Percentiles rank a stretch among this genome's conserved stretches.
Conservation (phyloP, 2,329 filamentous ascomycete genomes). For the Epicoccum nigrum region DNA sequence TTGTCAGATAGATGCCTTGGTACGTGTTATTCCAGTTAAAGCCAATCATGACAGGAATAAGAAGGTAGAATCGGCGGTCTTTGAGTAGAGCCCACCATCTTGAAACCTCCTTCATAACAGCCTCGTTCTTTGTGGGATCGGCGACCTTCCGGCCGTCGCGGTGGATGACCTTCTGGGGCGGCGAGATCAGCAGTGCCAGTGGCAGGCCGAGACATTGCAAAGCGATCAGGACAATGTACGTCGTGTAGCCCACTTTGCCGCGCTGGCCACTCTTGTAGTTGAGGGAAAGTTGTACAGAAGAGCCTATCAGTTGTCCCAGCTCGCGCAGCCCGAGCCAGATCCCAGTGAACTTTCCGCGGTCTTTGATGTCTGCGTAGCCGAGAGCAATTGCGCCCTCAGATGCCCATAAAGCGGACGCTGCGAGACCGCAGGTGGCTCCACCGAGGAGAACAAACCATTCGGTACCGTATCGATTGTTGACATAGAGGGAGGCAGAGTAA, state of each 20-base stretch:
- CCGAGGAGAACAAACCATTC: conserved; percentile 74
- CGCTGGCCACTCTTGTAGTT: conserved; percentile 64
- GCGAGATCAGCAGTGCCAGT: conserved; percentile 53
- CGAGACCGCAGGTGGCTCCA: conserved; percentile 71
- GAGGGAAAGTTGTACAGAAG: conserved; percentile 72
- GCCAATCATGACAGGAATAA: conserved; percentile 57
- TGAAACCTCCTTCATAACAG: conserved; percentile 46
- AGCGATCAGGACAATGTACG: conserved; percentile 73
- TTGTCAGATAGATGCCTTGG: conserved; percentile 59
- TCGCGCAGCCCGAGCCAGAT: conserved; percentile 69
- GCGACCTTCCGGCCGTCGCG: conserved; percentile 46
- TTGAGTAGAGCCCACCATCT: conserved; percentile 50
- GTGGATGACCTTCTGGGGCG: conserved; percentile 55
- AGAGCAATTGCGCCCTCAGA: conserved; percentile 76
- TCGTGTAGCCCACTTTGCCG: conserved; percentile 71
- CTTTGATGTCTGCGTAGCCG: conserved; percentile 70
- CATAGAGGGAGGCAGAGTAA: conserved; percentile 71
- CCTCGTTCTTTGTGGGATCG: conserved; percentile 48
- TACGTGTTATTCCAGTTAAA: conserved; percentile 61
- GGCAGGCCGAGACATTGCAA: conserved; percentile 68
- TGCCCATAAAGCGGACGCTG: conserved; percentile 77
- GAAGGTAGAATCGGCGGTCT: conserved; percentile 55
- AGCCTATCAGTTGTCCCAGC: conserved; percentile 71
- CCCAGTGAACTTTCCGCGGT: conserved; percentile 58
- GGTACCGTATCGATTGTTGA: conserved; percentile 70